Base-by-base conservation (phyloP, 306 rosid genomes). In the Dryas octopetala region DNA sequence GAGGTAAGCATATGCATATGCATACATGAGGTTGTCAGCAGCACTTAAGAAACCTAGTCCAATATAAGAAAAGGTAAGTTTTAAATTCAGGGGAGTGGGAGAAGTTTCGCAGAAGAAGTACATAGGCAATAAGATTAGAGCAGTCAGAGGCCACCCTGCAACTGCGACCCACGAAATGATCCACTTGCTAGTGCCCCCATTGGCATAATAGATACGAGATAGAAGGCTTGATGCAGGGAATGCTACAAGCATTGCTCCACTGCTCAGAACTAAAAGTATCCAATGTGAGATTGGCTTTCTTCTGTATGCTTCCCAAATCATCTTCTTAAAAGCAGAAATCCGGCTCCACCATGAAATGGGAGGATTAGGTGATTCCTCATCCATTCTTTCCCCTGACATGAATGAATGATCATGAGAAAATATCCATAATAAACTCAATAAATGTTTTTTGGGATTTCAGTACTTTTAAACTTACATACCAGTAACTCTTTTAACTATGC, bases 121-220 rank as follows among this genome's bases (percentile, higher is more conserved):
- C 52, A 91, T 62, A 4, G 98, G 97, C 66, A 94, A 9, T 71
- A 94, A 64, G 66, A 94, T 76, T 4, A 91, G n/a, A 60, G 85
- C 96, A 28, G 84, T 85, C 64, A 94, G 55, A 77, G 98, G 98
- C 97, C 96, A 94, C 51, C 96, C 98, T 32, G 91, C 96, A 67
- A 90, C 98, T 17, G 97, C 87, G 13, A 86, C 93, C 97, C 98
- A 91, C 51, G 98, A 94, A 80, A 94, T 90, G 79, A 94, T 90
- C 97, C 98, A 94, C 83, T 94, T 90, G 85, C 96, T 94, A 46
- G 87, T 70, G 23, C 98, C 98, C 1, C 98, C 97, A 45, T 91
- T 85, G 26, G 74, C 72, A 62, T 80, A 94, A 82, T 91, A 94
- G 62, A 91, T 83, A 59, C 98, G 96, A 69, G 98, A 91, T 16